Conservation (phyloP, 352 stramenopile species). For the Saprolegnia parasitica region DNA sequence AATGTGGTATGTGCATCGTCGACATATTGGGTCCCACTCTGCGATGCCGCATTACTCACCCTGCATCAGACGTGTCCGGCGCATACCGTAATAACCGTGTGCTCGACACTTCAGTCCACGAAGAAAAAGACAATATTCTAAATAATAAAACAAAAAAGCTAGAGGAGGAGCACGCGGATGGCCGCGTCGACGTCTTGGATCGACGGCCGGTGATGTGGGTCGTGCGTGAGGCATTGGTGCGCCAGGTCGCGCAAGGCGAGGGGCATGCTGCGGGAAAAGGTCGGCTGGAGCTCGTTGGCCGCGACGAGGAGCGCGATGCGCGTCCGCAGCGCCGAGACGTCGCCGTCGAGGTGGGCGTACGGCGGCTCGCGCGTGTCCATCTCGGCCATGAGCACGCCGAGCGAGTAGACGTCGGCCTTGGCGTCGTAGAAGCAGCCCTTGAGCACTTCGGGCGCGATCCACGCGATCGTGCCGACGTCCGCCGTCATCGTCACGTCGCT, state of each 20-base stretch:
- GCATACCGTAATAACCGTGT: not conserved
- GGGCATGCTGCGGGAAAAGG: not conserved
- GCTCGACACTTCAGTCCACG: too few relatives aligned
- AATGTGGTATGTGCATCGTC: too few relatives aligned
- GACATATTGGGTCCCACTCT: not conserved
- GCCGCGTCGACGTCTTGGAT: not conserved
- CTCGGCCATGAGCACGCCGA: constrained; percentile 17
- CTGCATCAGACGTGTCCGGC: too few relatives aligned
- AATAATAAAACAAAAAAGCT: not conserved
- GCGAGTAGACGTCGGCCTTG: constrained; percentile 27
- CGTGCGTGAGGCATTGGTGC: not conserved
- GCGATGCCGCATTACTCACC: too few relatives aligned
- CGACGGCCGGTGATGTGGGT: constrained; percentile 1
- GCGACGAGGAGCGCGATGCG: constrained; percentile 21
- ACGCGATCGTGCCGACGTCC: constrained; percentile 21
- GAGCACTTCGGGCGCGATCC: constrained; percentile 25
- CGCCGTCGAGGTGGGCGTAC: constrained; percentile 9
- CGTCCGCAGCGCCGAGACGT: constrained; percentile 4
- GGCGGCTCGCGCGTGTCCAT: constrained; percentile 16
- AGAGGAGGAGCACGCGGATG: not conserved
- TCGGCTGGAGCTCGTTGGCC: not conserved
- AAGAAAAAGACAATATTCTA: not conserved
- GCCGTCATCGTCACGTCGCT: constrained; percentile 26
- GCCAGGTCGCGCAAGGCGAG: not conserved
- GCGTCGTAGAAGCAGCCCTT: constrained; percentile 17